Evolutionary conservation across 2,329 filamentous ascomycete species (phyloP), one percentile per base, ranked within the genome.

Genomic region (Colletotrichum musae): DNA sequence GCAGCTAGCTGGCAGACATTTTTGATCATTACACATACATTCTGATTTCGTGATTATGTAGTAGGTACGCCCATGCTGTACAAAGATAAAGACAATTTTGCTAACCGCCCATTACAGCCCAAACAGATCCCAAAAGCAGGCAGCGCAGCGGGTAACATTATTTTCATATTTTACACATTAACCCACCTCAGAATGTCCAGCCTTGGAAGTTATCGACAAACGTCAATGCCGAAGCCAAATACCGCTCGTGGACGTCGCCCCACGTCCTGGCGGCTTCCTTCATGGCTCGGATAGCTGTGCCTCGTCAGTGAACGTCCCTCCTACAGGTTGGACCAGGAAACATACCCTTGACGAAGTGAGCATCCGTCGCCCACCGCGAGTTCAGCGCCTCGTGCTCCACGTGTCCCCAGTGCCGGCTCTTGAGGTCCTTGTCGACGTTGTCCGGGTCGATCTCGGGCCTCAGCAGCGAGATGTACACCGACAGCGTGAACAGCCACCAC

Each of bases 401-500:
- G 79, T 93, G 93, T 6, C 89, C 87, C 96, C 96, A 99, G 58
- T 88, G 86, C 74, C 90, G 90, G 1, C 85, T 88, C 47, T 88
- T 85, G n/a, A 89, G 74, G 52, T 94, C 89, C 50, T 86, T 84
- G 5, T 85, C 84, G 66, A 96, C 86, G 32, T 87, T 85, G 65
- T 91, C 87, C n/a, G 88, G 82, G 63, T 92, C 87, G 65, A 97
- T 89, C 67, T 85, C 82, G 0, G 95, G 96, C 21, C 95, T 87
- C 28, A 92, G 82, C 75, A 93, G 91, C 2, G 90, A 83, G 61
- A 97, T 89, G 77, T 96, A 98, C 12, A 95, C 88, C 0, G 90
- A 88, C 50, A 98, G 79, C 0, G 92, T 89, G 50, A 97, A 87
- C 5, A 99, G 82, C 93, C 94, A 97, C 94, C 96, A 98, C 78